Evolutionary conservation across 1,139 yeast species (phyloP).

Genomic region (Suhomyces yuchorum): DNA sequence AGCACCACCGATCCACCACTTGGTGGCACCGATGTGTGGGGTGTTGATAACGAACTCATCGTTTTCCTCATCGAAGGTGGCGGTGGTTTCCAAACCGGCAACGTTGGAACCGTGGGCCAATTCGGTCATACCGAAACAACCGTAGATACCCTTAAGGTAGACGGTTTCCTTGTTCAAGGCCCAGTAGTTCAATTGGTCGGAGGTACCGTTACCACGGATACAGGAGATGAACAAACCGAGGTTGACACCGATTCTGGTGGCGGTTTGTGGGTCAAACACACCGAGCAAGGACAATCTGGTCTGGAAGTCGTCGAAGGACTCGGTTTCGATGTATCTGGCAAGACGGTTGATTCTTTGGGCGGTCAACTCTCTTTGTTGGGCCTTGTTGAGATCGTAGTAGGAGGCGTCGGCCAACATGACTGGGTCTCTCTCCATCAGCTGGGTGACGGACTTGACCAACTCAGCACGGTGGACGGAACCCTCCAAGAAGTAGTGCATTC

Average conservation of each 20-base stretch:
- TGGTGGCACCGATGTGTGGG: constrained; percentile 53
- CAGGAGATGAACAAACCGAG: constrained; percentile 35
- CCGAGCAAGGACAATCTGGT: constrained; percentile 36
- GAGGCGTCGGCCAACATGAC: constrained; percentile 36
- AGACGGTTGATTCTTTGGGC: constrained; percentile 41
- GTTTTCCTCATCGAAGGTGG: constrained; percentile 42
- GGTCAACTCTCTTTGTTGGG: constrained; percentile 40
- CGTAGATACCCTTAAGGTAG: constrained; percentile 41
- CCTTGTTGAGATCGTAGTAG: constrained; percentile 41
- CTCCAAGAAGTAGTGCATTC: constrained; percentile 46
- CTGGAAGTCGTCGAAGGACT: constrained; percentile 40
- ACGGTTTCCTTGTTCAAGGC: constrained; percentile 40
- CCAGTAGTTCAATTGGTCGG: constrained; percentile 45
- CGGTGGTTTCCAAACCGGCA: constrained; percentile 50
- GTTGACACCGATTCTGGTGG: constrained; percentile 34
- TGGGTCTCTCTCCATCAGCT: constrained; percentile 50
- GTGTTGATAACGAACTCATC: constrained; percentile 50
- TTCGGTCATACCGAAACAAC: constrained; percentile 54
- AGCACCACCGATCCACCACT: constrained; percentile 58
- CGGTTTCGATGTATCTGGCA: constrained; percentile 42
- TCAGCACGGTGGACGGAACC: constrained; percentile 39
- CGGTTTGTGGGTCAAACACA: constrained; percentile 33
- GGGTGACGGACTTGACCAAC: constrained; percentile 29
- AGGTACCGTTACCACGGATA: constrained; percentile 35
- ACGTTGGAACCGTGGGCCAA: constrained; percentile 54